Percentiles rank a stretch among this genome's conserved stretches.
These are phyloP conservation scores for Kwoniella mangroviensis DNA, from an alignment of 768 basidiomycete genomes.

Conservation along the genomic window DNA sequence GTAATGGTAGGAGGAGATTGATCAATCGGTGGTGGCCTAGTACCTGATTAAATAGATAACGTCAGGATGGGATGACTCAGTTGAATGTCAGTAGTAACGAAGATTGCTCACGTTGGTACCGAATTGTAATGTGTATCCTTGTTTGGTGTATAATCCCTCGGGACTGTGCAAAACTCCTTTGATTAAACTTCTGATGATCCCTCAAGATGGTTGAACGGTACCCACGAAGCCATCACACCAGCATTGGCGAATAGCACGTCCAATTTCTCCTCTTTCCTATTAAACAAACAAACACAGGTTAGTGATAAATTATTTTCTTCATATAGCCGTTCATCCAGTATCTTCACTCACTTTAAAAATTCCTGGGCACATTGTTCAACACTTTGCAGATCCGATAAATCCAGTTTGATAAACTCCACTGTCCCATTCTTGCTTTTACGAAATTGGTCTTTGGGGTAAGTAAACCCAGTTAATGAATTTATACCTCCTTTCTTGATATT, in stretches of 20 bases:
- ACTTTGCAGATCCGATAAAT: conserved; percentile 45
- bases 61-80: not conserved
- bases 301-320: not conserved
- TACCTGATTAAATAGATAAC: conserved; percentile 4
- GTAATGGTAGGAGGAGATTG: conserved; percentile 37
- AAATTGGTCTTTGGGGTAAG: conserved; percentile 6
- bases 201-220: not conserved
- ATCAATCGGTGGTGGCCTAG: conserved; percentile 48
- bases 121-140: conserved; percentile 51
- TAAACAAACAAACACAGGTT: not conserved
- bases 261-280: conserved; percentile 31
- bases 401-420: conserved; percentile 42
- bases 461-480: conserved; percentile 4
- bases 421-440: conserved; percentile 21
- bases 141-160: conserved; percentile 41
- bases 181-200: too few species aligned
- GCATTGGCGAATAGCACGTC: conserved; percentile 51
- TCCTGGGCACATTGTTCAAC: conserved; percentile 37
- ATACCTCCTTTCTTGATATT: conserved; percentile 31
- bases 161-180: conserved; percentile 22
- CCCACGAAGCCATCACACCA: conserved; percentile 54
- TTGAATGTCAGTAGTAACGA: not conserved
- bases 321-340: not conserved
- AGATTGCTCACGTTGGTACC: conserved; percentile 47
- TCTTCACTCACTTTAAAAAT: conserved; percentile 32